These are phyloP conservation scores for Dendrobium huoshanense DNA, from an alignment of 106 monocot genomes.

Conservation along the genomic window DNA sequence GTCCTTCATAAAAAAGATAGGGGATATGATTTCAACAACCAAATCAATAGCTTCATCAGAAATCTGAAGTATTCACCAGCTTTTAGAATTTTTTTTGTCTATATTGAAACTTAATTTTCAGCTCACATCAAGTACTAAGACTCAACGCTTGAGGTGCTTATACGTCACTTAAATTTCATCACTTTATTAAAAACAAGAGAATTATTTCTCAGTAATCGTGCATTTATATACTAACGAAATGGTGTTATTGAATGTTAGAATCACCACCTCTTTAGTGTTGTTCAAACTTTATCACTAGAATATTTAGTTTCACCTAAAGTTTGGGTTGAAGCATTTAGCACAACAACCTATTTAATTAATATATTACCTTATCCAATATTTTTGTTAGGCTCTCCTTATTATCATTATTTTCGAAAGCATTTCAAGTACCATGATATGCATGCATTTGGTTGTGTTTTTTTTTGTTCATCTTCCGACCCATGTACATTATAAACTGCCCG, in stretches of 20 bases:
- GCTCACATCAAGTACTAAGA: not conserved
- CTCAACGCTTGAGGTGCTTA: constrained; percentile 2
- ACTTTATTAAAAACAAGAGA: not conserved
- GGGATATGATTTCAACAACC: too few species aligned
- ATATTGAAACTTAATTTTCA: constrained; percentile 10
- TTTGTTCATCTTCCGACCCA: constrained; percentile 10
- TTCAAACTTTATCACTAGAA: not conserved
- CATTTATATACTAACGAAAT: not conserved
- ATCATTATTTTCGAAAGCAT: not conserved
- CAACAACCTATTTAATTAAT: constrained; percentile 8
- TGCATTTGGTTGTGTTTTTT: constrained; percentile 7
- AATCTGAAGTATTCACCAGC: constrained; percentile 6
- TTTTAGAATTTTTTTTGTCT: constrained; percentile 1
- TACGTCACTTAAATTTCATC: constrained; percentile 5
- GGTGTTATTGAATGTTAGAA: constrained; percentile 1
- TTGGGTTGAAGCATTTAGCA: constrained; percentile 4
- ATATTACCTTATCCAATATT: not conserved
- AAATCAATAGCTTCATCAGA: not conserved
- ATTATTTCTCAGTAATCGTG: constrained; percentile 10
- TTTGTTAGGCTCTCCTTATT: constrained; percentile 5
- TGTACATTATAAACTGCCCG: constrained; percentile 6
- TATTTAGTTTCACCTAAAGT: not conserved
- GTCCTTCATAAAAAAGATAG: too few species aligned
- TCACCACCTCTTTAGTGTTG: constrained; percentile 1
- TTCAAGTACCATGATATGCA: not conserved